Evolutionary conservation across 2,329 filamentous ascomycete species (phyloP), one percentile per base, ranked within the genome.

Genomic region (Bisporella sp.): DNA sequence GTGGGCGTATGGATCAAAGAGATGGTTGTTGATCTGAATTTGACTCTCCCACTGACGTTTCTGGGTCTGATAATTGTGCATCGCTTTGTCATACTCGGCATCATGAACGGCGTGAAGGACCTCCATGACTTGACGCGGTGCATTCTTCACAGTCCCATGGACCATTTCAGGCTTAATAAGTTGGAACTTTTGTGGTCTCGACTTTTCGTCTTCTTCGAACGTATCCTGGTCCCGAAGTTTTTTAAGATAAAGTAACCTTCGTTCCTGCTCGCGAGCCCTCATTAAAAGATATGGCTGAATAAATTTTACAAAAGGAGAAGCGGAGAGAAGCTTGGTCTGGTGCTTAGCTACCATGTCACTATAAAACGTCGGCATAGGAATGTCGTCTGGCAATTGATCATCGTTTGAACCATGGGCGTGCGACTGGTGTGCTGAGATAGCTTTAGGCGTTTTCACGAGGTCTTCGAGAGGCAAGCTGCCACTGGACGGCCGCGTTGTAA

Each of bases 1-100:
- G 63, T 99, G 95, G 0, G 89, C 87, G 64, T 90, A 93, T 0
- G 95, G 93, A 64, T 99, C 90, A 60, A 96, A 99, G 1, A 97
- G 76, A 62, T 95, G 87, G 32, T 87, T 74, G 58, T 93, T 95
- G 11, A 89, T 89, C 46, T 92, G 84, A 28, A 96, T 85, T 62
- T 96, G 96, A 31, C 89, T 88, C 65, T 99, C 93, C 93, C 93
- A 99, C 59, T 96, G 91, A 31, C 89, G 82, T 50, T 90, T 96
- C 65, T 97, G 92, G 0, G 89, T 96, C 66, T 90, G 82, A 64
- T 97, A 99, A 60, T 91, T 90, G 68, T 96, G 89, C 33, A 95
- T 71, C 1, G 92, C 91, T 68, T 93, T 95, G 66, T 99, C 91
- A 61, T 97, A 96, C 67, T 99, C 93, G 2, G 91, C 91, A 64